phyloP scores from a whole-genome alignment of 495 filamentous ascomycete genomes.

The Jackrogersella minutella region DNA sequence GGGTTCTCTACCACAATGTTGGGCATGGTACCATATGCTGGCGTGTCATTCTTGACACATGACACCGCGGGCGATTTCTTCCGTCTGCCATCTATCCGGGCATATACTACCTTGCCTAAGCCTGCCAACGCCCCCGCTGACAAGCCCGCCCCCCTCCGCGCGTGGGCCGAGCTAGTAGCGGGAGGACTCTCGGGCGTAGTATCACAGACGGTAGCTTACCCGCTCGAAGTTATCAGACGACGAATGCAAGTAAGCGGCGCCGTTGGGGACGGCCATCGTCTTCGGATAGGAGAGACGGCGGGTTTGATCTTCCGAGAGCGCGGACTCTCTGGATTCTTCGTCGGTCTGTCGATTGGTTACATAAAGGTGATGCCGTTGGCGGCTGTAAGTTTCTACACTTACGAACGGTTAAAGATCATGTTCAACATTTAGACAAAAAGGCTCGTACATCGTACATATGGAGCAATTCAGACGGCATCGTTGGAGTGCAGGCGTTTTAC shows the following conservation, averaged over 20 bases:
- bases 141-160: conserved; percentile 70
- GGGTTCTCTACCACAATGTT: conserved; percentile 88
- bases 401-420: conserved; percentile 80
- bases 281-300: conserved; percentile 81
- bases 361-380: conserved; percentile 92
- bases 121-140: conserved; percentile 55
- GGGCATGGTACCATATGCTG: conserved; percentile 97
- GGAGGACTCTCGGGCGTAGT: conserved; percentile 87
- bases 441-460: conserved; percentile 10
- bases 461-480: conserved; percentile 20
- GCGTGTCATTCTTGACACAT: conserved; percentile 96
- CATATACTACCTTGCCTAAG: conserved; percentile 68
- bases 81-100: conserved; percentile 67
- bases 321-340: conserved; percentile 86
- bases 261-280: conserved; percentile 83
- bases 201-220: conserved; percentile 91
- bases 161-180: conserved; percentile 83
- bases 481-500: conserved; percentile 34
- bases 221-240: conserved; percentile 87
- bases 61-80: conserved; percentile 85
- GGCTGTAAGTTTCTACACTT: conserved; percentile 77
- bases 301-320: conserved; percentile 74
- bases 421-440: conserved; percentile 68
- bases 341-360: conserved; percentile 94
- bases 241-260: conserved; percentile 97